Evolutionary conservation across 495 filamentous ascomycete genomes (phyloP), one percentile per base, ranked within the genome.

Genomic region (Tuber umbilicatum): DNA sequence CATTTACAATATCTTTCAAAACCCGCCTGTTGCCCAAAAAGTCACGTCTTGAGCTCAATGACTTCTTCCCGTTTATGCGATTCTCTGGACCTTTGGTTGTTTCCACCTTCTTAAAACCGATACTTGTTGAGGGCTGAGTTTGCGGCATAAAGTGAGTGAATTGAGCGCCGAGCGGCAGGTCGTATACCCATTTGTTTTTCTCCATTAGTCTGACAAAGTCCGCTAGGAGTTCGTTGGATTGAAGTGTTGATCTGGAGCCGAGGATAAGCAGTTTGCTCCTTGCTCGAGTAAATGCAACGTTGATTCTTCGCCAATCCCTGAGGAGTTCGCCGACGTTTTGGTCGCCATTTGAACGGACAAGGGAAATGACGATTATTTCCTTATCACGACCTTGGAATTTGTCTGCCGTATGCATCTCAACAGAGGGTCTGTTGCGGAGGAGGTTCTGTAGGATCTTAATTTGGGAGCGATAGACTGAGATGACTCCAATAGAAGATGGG

Each of bases 361-460:
- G 89, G 70, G 87, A 90, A 21, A 99, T 87, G 37, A 99, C 88
- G 19, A 97, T 87, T 19, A 97, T 89, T 79, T 94, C 92, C 83
- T 99, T 99, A 83, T 99, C 95, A 2, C 95, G 87, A 7, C 95
- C 95, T 83, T 99, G 95, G 83, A 97, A 99, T 72, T 93, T 92
- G 81, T 99, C 95, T 7, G 95, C 92, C 0, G 95, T 97, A 84
- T 97, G 93, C 88, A 97, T 93, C 83, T 99, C 95, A 19, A 99
- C 89, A 1, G 85, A 88, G 12, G 87, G 84, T 5, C 84, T 77
- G 75, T 85, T 80, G 68, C 83, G 85, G 38, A 87, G 86, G 69
- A 89, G 84, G 38, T 83, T 85, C 45, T 89, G 89, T 42, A 82
- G 75, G 31, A 77, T 74, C 71, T 82, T 82, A 0, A 99, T 90